These are phyloP conservation scores for Brachypodium distachyon DNA, from an alignment of 202 grass and related monocot genomes.

Conservation along the genomic window DNA sequence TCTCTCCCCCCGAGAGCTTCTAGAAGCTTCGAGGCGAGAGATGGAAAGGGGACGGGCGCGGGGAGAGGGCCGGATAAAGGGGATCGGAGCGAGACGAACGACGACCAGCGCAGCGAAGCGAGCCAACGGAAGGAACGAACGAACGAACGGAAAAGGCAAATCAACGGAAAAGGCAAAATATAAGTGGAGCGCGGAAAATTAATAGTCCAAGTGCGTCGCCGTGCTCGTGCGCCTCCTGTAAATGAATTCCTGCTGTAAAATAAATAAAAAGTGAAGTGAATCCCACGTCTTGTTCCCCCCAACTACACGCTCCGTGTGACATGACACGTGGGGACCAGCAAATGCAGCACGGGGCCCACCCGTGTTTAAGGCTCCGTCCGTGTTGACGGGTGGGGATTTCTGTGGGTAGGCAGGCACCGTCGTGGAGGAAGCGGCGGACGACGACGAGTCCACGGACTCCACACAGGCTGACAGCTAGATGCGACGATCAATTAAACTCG, in stretches of 20 bases:
- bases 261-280: not conserved
- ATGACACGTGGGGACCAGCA: conserved; percentile 29
- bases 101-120: not conserved
- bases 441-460: too few relatives aligned
- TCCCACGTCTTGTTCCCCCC: not conserved
- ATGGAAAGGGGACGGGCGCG: not conserved
- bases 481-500: too few relatives aligned
- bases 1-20: not conserved
- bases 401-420: too few relatives aligned
- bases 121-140: not conserved
- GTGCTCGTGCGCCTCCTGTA: too few relatives aligned
- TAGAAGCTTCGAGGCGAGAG: conserved; percentile 17
- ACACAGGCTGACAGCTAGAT: too few relatives aligned
- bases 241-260: too few relatives aligned
- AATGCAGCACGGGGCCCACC: not conserved
- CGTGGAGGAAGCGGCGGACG: too few relatives aligned
- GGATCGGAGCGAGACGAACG: too few relatives aligned
- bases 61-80: not conserved
- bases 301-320: not conserved
- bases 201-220: not conserved
- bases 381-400: too few relatives aligned
- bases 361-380: too few relatives aligned
- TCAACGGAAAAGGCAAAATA: not conserved
- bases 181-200: too few relatives aligned
- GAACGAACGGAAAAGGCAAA: not conserved